Evolutionary conservation across 352 stramenopile species (phyloP).

Genomic region (Hyaloperonospora brassicae): DNA sequence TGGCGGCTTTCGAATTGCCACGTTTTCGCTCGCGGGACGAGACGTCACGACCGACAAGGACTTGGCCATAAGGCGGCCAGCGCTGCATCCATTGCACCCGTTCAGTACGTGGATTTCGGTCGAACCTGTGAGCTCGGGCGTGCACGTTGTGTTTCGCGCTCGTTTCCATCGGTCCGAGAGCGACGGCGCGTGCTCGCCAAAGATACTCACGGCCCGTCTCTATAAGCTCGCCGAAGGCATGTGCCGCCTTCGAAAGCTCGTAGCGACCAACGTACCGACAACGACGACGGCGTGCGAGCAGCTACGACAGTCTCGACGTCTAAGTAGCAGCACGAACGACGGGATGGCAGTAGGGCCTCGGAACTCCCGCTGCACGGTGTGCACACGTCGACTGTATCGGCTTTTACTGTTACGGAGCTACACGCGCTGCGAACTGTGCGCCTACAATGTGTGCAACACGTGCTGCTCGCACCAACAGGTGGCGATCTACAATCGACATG

Average conservation of each 20-base stretch:
- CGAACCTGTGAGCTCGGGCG: constrained; percentile 15
- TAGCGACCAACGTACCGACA: constrained; percentile 4
- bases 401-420: constrained; percentile 18
- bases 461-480: constrained; percentile 28
- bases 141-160: constrained; percentile 23
- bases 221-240: constrained; percentile 23
- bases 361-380: constrained; percentile 34
- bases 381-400: constrained; percentile 14
- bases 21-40: constrained; percentile 18
- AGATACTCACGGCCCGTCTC: constrained; percentile 21
- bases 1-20: constrained; percentile 24
- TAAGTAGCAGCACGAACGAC: constrained; percentile 3
- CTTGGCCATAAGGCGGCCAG: constrained; percentile 1
- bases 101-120: constrained; percentile 22
- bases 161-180: constrained; percentile 16
- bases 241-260: constrained; percentile 20
- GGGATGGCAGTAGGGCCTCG: not conserved
- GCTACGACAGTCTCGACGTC: not conserved
- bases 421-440: constrained; percentile 24
- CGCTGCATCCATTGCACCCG: constrained; percentile 23
- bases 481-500: constrained; percentile 29
- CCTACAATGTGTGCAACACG: constrained; percentile 23
- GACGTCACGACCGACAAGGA: constrained; percentile 24
- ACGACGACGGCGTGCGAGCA: not conserved
- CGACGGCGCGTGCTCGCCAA: constrained; percentile 16